Percentiles rank a stretch among this genome's conserved stretches.
Evolutionary conservation across 2,329 filamentous ascomycete genomes (phyloP).

Genomic region (Chaetomium sp.): DNA sequence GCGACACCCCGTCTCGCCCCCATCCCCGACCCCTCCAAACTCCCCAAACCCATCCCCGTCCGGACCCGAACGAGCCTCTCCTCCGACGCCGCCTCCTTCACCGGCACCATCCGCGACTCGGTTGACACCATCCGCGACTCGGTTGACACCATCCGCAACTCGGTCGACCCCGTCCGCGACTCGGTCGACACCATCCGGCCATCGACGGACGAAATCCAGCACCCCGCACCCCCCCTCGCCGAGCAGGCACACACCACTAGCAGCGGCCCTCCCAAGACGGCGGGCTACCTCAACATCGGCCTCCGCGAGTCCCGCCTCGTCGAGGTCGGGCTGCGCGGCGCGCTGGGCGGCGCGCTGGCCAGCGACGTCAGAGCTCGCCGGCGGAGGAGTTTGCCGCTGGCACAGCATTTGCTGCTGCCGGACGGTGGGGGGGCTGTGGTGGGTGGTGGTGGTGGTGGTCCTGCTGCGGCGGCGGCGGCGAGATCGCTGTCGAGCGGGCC

Average conservation of each 20-base stretch:
- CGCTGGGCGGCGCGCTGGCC: slow-evolving; percentile 39
- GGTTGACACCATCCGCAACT: slow-evolving; percentile 28
- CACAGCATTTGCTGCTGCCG: slow-evolving; percentile 18
- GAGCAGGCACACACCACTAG: neutral
- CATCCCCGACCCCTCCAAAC: slow-evolving; percentile 15
- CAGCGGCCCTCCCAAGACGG: slow-evolving; percentile 34
- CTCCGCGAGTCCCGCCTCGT: slow-evolving; percentile 32
- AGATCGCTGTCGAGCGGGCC: neutral
- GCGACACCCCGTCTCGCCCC: slow-evolving; percentile 3
- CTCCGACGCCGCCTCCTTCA: slow-evolving; percentile 15
- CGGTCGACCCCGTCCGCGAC: slow-evolving; percentile 14
- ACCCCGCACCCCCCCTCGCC: neutral
- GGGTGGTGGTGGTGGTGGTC: neutral
- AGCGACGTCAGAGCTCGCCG: slow-evolving; percentile 33
- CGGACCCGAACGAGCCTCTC: slow-evolving; percentile 8
- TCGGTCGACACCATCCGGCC: slow-evolving; percentile 28
- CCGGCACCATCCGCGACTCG: slow-evolving; percentile 16
- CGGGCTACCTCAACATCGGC: slow-evolving; percentile 39
- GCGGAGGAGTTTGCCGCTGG: slow-evolving; percentile 33
- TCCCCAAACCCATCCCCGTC: slow-evolving; percentile 1
- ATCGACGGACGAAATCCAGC: neutral
- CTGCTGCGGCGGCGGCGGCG: neutral
- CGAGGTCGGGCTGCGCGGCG: slow-evolving; percentile 38
- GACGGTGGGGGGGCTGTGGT: slow-evolving; percentile 1
- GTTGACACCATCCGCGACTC: slow-evolving; percentile 29